phyloP scores from a whole-genome alignment of 257 asterid species.

The Oldenlandia corymbosa region DNA sequence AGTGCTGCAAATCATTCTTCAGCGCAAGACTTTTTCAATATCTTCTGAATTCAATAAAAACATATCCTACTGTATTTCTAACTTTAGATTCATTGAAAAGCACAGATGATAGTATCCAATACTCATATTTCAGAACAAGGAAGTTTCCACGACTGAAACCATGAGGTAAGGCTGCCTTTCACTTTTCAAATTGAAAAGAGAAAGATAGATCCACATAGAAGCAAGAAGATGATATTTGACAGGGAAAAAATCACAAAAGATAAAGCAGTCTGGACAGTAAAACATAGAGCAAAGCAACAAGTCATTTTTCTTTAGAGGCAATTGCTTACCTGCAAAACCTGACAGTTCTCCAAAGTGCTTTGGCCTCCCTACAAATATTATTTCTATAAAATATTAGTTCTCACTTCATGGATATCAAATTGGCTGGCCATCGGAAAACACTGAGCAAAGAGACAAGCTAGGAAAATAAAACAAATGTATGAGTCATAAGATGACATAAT shows the following conservation, averaged over 20 bases:
- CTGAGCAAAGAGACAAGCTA: background rate
- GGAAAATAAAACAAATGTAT: background rate
- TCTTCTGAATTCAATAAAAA: background rate
- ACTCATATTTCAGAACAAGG: background rate
- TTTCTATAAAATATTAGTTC: background rate
- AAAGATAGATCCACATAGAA: background rate
- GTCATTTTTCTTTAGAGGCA: background rate
- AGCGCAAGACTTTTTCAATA: background rate
- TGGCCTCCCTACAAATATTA: slow-evolving; percentile 70
- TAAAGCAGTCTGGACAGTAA: too few relatives aligned
- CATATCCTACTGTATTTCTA: background rate
- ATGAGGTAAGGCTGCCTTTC: too few relatives aligned
- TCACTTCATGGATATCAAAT: background rate
- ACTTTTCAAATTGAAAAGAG: background rate
- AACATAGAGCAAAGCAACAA: background rate
- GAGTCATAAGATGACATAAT: background rate
- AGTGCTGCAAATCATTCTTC: background rate
- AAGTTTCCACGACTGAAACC: too few relatives aligned
- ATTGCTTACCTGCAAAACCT: slow-evolving; percentile 80
- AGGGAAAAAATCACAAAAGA: background rate
- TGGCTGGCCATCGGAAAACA: background rate
- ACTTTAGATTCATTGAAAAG: background rate
- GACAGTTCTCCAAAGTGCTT: slow-evolving; percentile 92
- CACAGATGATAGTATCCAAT: background rate
- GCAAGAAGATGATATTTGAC: background rate